Percentiles rank a stretch among this genome's conserved stretches.
phyloP scores from a whole-genome alignment of 2,329 filamentous ascomycete species.

The Xylaria sp. region DNA sequence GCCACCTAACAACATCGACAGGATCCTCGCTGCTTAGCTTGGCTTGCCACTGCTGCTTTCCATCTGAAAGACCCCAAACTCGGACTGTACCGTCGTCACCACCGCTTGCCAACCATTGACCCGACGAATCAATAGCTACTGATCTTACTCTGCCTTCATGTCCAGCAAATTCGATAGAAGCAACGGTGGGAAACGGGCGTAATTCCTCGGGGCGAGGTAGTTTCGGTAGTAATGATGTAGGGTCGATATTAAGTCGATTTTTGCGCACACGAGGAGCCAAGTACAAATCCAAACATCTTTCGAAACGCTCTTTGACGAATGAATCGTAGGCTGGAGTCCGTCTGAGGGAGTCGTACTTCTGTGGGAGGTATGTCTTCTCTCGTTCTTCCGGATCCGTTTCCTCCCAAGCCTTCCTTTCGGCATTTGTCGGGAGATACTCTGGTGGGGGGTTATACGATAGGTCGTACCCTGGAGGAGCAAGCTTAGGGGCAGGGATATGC shows the following conservation, averaged over 20 bases:
- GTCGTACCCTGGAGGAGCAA: constrained; percentile 92
- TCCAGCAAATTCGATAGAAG: constrained; percentile 86
- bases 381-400: constrained; percentile 88
- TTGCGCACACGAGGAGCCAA: constrained; percentile 91
- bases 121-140: constrained; percentile 85
- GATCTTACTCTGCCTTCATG: constrained; percentile 90
- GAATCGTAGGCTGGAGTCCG: constrained; percentile 91
- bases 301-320: constrained; percentile 95
- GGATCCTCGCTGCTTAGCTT: constrained; percentile 81
- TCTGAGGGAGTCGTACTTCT: constrained; percentile 83
- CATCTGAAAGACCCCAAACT: constrained; percentile 88
- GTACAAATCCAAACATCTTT: constrained; percentile 94
- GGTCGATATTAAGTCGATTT: constrained; percentile 97
- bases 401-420: constrained; percentile 88
- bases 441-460: constrained; percentile 96
- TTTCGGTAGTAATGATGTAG: constrained; percentile 90
- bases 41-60: constrained; percentile 86
- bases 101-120: constrained; percentile 87
- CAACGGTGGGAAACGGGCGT: constrained; percentile 92
- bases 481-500: constrained; percentile 94
- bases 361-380: constrained; percentile 87
- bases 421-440: constrained; percentile 89
- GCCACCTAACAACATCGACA: constrained; percentile 89
- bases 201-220: constrained; percentile 93
- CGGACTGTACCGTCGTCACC: constrained; percentile 94